A percentile compares a stretch with the other conserved stretches of the same genome.
phyloP scores from a whole-genome alignment of 768 basidiomycete species.

The Hydnomerulius pinastri region DNA sequence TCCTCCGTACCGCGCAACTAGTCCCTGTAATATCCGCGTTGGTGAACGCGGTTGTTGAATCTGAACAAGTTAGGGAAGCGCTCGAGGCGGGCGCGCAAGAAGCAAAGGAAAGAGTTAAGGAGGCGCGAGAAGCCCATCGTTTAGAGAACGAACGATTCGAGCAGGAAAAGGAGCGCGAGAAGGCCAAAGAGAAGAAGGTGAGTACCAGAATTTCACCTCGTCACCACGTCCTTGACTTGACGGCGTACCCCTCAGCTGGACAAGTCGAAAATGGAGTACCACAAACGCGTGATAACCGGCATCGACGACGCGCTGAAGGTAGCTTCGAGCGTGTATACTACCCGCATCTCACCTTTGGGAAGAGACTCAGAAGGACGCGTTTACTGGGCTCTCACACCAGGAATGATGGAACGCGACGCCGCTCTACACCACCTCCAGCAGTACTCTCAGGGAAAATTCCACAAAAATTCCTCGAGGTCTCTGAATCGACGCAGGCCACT shows the following conservation, averaged over 20 bases:
- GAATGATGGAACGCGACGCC: constrained; percentile 55
- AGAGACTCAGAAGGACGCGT: constrained; percentile 63
- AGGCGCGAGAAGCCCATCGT: constrained; percentile 49
- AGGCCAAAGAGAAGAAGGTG: constrained; percentile 41
- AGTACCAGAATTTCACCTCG: not conserved
- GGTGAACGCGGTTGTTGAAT: constrained; percentile 51
- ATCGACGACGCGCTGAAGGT: constrained; percentile 62
- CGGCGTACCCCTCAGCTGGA: constrained; percentile 40
- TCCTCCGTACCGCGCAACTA: constrained; percentile 56
- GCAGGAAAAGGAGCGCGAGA: constrained; percentile 51
- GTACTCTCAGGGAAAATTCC: constrained; percentile 26
- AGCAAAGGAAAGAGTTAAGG: constrained; percentile 53
- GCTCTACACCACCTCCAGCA: constrained; percentile 35
- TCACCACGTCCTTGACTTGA: constrained; percentile 1
- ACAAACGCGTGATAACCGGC: constrained; percentile 49
- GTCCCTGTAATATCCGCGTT: constrained; percentile 65
- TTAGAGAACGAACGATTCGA: constrained; percentile 33
- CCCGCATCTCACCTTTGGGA: constrained; percentile 67
- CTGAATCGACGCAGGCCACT: constrained; percentile 42
- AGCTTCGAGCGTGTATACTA: constrained; percentile 42
- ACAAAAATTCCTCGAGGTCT: constrained; percentile 35
- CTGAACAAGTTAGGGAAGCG: constrained; percentile 53
- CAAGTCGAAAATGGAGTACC: constrained; percentile 45
- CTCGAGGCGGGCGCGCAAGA: constrained; percentile 60
- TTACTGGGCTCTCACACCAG: constrained; percentile 70